A percentile compares a stretch with the other conserved stretches of the same genome.
Evolutionary conservation across 1,139 yeast species (phyloP).

Genomic region (Yamadazyma jaroonii): DNA sequence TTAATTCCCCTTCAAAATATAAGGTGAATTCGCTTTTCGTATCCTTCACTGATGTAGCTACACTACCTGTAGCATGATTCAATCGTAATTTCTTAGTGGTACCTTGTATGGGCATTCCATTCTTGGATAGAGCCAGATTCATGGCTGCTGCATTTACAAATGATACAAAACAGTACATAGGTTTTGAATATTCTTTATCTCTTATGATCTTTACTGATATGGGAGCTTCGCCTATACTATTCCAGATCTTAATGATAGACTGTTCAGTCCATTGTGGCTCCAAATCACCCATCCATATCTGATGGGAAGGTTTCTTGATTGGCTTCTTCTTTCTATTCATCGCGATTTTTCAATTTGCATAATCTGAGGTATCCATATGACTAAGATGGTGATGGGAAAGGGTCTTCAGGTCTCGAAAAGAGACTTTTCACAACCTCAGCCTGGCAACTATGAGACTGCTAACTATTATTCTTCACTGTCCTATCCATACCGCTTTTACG

Average conservation of each 20-base stretch:
- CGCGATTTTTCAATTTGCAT: neutral
- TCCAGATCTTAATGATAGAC: constrained; percentile 67
- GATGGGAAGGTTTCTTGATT: constrained; percentile 14
- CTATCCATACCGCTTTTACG: no score
- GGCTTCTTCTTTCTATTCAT: constrained; percentile 1
- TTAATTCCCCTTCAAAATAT: constrained; percentile 85
- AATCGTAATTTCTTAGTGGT: constrained; percentile 59
- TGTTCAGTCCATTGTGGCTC: constrained; percentile 84
- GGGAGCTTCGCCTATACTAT: constrained; percentile 35
- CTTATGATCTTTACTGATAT: constrained; percentile 33
- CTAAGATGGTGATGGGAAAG: no score
- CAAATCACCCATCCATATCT: constrained; percentile 92
- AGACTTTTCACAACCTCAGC: no score
- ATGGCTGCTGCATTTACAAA: constrained; percentile 68
- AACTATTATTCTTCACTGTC: no score
- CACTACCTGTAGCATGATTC: constrained; percentile 65
- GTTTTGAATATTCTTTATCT: constrained; percentile 29
- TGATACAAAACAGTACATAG: constrained; percentile 76
- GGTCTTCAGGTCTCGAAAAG: no score
- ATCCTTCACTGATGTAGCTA: neutral
- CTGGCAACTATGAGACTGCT: no score
- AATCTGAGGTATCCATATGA: no score
- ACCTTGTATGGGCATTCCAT: constrained; percentile 68
- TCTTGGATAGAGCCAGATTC: constrained; percentile 63
- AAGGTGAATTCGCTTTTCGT: constrained; percentile 45